Evolutionary conservation across 169 alveolate species (phyloP).

Genomic region (Plasmodium relictum): DNA sequence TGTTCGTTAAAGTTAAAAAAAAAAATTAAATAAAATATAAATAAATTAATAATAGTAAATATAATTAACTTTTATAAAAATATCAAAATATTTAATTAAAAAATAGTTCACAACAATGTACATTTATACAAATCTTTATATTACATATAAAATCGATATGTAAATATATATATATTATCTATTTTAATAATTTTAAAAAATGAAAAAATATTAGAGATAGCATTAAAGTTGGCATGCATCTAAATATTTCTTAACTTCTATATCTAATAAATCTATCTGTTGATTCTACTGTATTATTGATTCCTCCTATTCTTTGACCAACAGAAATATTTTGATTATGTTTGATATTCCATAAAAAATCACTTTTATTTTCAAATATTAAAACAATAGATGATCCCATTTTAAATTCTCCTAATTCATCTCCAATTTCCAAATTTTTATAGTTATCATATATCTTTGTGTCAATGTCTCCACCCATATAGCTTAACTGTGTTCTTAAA

Average conservation of each 20-base stretch:
- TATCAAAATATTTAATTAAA: no score
- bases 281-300: not conserved
- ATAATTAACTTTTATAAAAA: no score
- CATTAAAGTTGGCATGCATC: no score
- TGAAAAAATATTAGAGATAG: no score
- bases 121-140: no score
- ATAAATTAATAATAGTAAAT: no score
- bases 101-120: no score
- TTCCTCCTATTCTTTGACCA: constrained; percentile 49
- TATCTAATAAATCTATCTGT: constrained; percentile 21
- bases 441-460: constrained; percentile 45
- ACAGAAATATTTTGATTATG: constrained; percentile 21
- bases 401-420: constrained; percentile 68
- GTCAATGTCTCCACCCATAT: constrained; percentile 74
- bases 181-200: no score
- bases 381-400: constrained; percentile 64
- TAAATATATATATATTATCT: no score
- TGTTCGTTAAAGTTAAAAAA: no score
- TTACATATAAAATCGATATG: no score
- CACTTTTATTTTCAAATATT: constrained; percentile 61
- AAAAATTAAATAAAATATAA: no score
- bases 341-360: constrained; percentile 35
- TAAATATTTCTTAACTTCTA: not conserved
- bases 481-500: constrained; percentile 35
- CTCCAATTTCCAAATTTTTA: constrained; percentile 37